Evolutionary conservation across 192 early-diverging fungal species (phyloP), one percentile per base, ranked within the genome.

Genomic region (Linnemannia zychae): DNA sequence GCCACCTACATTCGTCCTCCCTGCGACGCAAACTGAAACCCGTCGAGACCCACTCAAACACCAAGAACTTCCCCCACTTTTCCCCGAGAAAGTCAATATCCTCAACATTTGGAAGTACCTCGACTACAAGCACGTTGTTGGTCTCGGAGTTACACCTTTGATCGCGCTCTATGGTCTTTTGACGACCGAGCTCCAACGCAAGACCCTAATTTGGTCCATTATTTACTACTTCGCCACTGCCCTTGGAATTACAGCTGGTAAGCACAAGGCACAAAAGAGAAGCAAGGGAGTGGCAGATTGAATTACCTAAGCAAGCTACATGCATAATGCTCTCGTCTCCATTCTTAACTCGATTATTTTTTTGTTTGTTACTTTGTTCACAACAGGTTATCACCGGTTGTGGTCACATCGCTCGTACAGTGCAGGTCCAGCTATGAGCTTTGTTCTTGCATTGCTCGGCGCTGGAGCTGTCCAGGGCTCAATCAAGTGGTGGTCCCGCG

Each of bases 401-500:
- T 97, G 95, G 95, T 86, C 95, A 34, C 96, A 97, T 89, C 92
- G 94, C 20, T 78, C 95, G 12, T 97, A 96, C 79, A 90, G 78
- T 38, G 95, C 94, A 49, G 90, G 89, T 3, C 89, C 88, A 28
- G 89, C 88, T 13, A 89, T 96, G 72, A 92, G 91, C 75, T 86
- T 93, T 36, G 84, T 94, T 31, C 89, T 95, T 31, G 87, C 90
- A 18, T 75, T 95, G 34, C 89, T 90, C 9, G 93, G 94, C 63
- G 90, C 92, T n/a, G 93, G 94, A 40, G 93, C 96, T 12, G 92
- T 96, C 7, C 90, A 97, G 79, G 96, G 96, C 70, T 95, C 94
- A 57, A 93, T 96, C 77, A 91, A 93, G 60, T 97, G 96, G 96
- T 97, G 96, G 96, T 91, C 90, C n/a, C 91, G 96, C 48, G 94